Percentiles rank a stretch among this genome's conserved stretches.
Evolutionary conservation across 108 stramenopile species (phyloP).

Genomic region (Skeletonema menzelii): DNA sequence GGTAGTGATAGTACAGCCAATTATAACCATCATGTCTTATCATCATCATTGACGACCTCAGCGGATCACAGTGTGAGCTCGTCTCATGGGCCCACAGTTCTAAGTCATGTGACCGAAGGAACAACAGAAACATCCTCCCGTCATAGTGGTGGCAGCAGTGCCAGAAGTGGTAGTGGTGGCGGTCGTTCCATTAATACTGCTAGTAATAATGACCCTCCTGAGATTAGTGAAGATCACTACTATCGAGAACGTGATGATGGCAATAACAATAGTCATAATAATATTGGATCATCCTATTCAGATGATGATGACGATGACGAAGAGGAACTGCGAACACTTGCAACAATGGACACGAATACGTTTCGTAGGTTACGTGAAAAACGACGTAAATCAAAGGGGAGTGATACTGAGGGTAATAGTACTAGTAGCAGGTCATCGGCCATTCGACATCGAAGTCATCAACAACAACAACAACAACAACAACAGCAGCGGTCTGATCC

Average conservation of each 20-base stretch:
- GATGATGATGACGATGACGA: background rate
- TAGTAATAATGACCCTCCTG: background rate
- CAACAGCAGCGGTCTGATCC: background rate
- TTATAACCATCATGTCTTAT: background rate
- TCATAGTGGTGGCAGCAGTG: background rate
- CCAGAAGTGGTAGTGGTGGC: background rate
- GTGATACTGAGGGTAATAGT: conserved; percentile 1
- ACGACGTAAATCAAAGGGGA: background rate
- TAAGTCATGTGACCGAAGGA: background rate
- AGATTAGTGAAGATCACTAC: background rate
- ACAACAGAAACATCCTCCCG: background rate
- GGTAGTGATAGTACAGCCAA: too few relatives aligned
- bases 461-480: too few relatives aligned
- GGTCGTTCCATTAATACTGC: background rate
- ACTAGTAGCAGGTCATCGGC: background rate
- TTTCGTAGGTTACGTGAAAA: background rate
- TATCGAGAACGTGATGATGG: background rate
- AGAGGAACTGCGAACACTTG: background rate
- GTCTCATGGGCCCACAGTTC: background rate
- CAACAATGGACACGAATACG: background rate
- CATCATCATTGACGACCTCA: background rate
- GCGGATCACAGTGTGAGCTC: background rate
- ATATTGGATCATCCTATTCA: background rate
- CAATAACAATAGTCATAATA: background rate
- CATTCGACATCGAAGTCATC: background rate